Evolutionary conservation across 2,329 filamentous ascomycete genomes (phyloP).

Genomic region (Beauveria scarabaeidicola): DNA sequence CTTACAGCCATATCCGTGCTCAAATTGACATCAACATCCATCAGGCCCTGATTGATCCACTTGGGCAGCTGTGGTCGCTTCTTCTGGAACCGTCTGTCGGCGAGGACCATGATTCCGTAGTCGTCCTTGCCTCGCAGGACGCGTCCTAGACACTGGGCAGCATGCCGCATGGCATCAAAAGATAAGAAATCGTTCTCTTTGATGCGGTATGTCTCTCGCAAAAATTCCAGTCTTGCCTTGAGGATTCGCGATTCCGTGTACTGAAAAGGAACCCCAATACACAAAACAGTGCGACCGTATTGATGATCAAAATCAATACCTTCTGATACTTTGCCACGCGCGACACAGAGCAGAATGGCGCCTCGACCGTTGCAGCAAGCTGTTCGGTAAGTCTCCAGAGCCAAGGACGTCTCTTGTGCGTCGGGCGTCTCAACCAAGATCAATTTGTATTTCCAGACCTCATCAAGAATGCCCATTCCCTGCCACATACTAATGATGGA

Average conservation of each 20-base stretch:
- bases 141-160: slow-evolving; percentile 89
- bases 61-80: slow-evolving; percentile 86
- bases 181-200: slow-evolving; percentile 95
- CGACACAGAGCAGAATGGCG: slow-evolving; percentile 87
- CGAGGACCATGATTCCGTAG: slow-evolving; percentile 99
- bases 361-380: slow-evolving; percentile 96
- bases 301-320: slow-evolving; percentile 99
- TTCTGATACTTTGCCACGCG: slow-evolving; percentile 92
- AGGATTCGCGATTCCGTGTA: slow-evolving; percentile 97
- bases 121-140: slow-evolving; percentile 95
- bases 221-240: slow-evolving; percentile 88
- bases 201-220: slow-evolving; percentile 96
- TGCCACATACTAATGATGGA: slow-evolving; percentile 99
- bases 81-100: slow-evolving; percentile 87
- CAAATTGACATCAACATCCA: slow-evolving; percentile 79
- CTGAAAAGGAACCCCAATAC: slow-evolving; percentile 95
- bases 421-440: slow-evolving; percentile 97
- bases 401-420: slow-evolving; percentile 91
- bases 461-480: slow-evolving; percentile 93
- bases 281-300: slow-evolving; percentile 90
- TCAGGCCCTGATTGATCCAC: slow-evolving; percentile 87
- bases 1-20: slow-evolving; percentile 94
- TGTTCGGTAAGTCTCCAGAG: slow-evolving; percentile 91
- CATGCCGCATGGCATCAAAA: slow-evolving; percentile 99
- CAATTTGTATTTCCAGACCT: slow-evolving; percentile 98